Evolutionary conservation across 768 basidiomycete genomes (phyloP), one percentile per base, ranked within the genome.

Genomic region (Auricularia cornea): DNA sequence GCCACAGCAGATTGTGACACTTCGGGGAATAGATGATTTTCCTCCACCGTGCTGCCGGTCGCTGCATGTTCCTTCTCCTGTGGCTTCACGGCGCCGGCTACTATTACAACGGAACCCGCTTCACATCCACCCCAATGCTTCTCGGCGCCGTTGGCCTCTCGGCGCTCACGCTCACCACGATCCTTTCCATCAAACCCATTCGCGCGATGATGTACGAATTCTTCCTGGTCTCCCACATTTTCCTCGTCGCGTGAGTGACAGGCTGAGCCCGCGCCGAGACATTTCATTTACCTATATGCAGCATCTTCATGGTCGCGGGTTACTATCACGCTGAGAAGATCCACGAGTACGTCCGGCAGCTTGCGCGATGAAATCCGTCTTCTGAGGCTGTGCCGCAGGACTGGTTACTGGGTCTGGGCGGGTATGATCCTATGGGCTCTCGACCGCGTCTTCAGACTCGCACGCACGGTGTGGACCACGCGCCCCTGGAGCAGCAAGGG

Each of bases 11-110:
- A 18, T 62, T 31, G 31, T 41, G 26, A n/a, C 35, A 35, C 23
- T 40, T 20, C 52, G 32, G 33, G 2, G 3, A 35, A 23, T 48
- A 66, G 65, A 28, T 66, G 29, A 52, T 66, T 35, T 41, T 65
- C 28, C 44, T 66, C n/a, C 65, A 66, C 30, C 65, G 65, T n/a
- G 65, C 64, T 10, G 54, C 60, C 18, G 65, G 65, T 23, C 59
- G 65, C 23, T 32, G 33, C 3, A 51, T 54, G 30, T 32, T 66
- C 32, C 41, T 66, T 12, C 64, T 66, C n/a, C 52, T 66, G 26
- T 62, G 48, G 59, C 28, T 64, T 3, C 65, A 66, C 64, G 57
- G 60, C 8, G 28, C 33, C 28, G 59, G 48, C n/a, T 61, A 64
- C 26, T 59, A 20, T 4, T 54, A 40, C 14, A n/a, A 14, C 57